Evolutionary conservation across 345 rosid genomes (phyloP).

Genomic region (Bruguiera parviflora): DNA sequence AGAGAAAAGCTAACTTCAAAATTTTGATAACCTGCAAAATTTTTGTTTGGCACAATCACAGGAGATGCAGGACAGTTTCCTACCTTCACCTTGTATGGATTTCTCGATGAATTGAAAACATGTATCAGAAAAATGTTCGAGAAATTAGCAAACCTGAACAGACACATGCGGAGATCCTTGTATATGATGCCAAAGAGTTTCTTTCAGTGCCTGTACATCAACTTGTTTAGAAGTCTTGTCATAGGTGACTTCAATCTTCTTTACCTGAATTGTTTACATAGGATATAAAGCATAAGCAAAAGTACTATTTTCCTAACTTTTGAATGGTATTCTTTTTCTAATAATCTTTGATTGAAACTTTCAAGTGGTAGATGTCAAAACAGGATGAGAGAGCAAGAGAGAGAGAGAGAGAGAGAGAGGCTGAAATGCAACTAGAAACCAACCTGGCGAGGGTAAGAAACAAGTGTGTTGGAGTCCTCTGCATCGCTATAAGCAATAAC

Average conservation of each 20-base stretch:
- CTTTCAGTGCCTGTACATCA: slow-evolving; percentile 80
- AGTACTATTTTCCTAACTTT: neutral
- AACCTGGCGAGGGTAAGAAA: slow-evolving; percentile 96
- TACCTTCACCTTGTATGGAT: neutral
- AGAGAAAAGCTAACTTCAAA: too few species aligned
- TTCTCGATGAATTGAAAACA: neutral
- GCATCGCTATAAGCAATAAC: slow-evolving; percentile 57
- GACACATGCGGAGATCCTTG: slow-evolving; percentile 46
- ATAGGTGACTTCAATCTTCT: slow-evolving; percentile 73
- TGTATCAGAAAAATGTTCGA: neutral
- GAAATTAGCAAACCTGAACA: slow-evolving; percentile 35
- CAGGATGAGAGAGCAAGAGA: neutral
- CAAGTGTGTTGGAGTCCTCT: slow-evolving; percentile 51
- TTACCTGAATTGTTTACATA: slow-evolving; percentile 45
- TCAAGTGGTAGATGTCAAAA: neutral
- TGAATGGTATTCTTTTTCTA: neutral
- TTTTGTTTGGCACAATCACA: too few species aligned
- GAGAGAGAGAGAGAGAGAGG: slow-evolving; percentile 4
- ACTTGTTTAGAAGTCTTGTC: slow-evolving; percentile 93
- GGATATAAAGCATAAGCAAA: neutral
- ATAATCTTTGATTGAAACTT: neutral
- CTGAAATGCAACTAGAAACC: neutral
- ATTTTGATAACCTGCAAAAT: too few species aligned
- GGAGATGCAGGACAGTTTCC: too few species aligned
- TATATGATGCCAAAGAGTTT: slow-evolving; percentile 76